Percentiles rank a stretch among this genome's conserved stretches.
These are phyloP conservation scores for Syzygium aromaticum DNA, from an alignment of 345 rosid species.

Conservation along the genomic window DNA sequence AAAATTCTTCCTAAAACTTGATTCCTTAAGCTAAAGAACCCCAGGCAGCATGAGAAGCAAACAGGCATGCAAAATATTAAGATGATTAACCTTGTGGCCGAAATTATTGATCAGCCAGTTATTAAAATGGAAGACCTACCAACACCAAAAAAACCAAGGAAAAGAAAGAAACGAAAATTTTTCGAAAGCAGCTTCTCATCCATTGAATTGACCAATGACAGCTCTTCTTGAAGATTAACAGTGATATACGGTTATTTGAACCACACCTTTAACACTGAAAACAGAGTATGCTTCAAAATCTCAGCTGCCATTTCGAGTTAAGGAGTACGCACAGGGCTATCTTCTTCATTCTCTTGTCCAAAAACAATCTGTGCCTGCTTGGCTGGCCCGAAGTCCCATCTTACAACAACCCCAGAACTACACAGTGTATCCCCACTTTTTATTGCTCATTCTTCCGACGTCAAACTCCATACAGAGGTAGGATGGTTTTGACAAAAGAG, in stretches of 20 bases:
- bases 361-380: neutral
- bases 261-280: neutral
- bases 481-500: conserved; percentile 64
- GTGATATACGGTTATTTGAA: neutral
- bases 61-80: neutral
- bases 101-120: neutral
- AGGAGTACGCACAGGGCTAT: neutral
- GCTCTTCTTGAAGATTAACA: neutral
- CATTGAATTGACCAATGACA: neutral
- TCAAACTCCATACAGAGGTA: conserved; percentile 75
- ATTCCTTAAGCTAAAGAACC: neutral
- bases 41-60: neutral
- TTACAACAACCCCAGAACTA: neutral
- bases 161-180: neutral
- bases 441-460: neutral
- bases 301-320: neutral
- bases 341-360: neutral
- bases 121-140: neutral
- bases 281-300: neutral
- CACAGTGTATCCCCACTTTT: neutral
- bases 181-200: neutral
- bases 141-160: neutral
- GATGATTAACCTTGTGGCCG: neutral
- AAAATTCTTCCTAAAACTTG: neutral
- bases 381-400: neutral